phyloP scores from a whole-genome alignment of 805 yeast genomes.

The Saccharomycopsis vini region DNA sequence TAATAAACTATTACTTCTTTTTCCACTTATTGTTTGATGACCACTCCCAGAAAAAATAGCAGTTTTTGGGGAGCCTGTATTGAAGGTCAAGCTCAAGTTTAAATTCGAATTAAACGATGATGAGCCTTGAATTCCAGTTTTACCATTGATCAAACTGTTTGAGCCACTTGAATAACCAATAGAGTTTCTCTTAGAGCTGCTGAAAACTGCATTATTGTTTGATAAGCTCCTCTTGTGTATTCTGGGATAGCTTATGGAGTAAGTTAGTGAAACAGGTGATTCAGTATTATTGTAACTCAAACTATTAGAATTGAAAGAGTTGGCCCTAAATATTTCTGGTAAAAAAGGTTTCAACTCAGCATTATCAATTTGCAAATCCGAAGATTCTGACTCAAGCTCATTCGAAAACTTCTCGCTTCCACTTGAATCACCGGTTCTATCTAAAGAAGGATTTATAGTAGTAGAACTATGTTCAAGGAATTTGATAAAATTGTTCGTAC shows the following conservation, averaged over 20 bases:
- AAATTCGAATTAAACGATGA: constrained; percentile 12
- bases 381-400: constrained; percentile 16
- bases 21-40: constrained; percentile 1
- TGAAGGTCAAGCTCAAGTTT: constrained; percentile 13
- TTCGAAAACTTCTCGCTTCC: constrained; percentile 9
- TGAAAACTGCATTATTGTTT: not conserved
- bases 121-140: constrained; percentile 10
- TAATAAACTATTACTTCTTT: constrained; percentile 6
- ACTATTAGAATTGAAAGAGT: constrained; percentile 2
- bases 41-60: constrained; percentile 12
- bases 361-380: constrained; percentile 18
- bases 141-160: constrained; percentile 9
- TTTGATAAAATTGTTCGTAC: constrained; percentile 1
- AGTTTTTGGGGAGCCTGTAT: constrained; percentile 9
- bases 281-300: constrained; percentile 3
- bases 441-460: constrained; percentile 6
- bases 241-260: constrained; percentile 10
- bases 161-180: constrained; percentile 8
- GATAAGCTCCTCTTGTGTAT: constrained; percentile 3
- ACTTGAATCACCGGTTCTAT: constrained; percentile 6
- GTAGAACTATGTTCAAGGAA: constrained; percentile 12
- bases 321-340: constrained; percentile 14
- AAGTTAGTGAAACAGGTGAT: constrained; percentile 12
- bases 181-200: constrained; percentile 1
- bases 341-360: constrained; percentile 14